These are phyloP conservation scores for Heracleum sosnowskyi DNA, from an alignment of 129 eudicot genomes.

Conservation along the genomic window DNA sequence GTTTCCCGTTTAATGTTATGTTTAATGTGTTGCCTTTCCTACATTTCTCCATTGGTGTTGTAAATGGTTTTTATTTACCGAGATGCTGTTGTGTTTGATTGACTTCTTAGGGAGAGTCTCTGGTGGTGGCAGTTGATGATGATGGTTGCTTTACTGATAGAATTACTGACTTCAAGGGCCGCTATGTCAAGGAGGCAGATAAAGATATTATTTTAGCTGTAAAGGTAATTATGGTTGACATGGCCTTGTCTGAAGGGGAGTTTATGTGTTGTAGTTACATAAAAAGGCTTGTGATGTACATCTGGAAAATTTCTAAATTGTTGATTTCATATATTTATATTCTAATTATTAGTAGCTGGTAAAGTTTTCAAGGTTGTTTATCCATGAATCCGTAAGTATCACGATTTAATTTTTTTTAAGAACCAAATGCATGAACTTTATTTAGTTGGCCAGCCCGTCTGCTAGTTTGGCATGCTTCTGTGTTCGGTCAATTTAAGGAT, in stretches of 20 bases:
- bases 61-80: background rate
- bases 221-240: conserved; percentile 35
- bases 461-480: background rate
- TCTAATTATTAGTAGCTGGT: background rate
- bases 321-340: background rate
- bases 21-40: background rate
- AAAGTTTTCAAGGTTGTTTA: background rate
- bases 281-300: background rate
- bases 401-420: background rate
- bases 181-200: conserved; percentile 74
- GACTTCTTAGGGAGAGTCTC: conserved; percentile 47
- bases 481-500: background rate
- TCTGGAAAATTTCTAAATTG: background rate
- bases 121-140: conserved; percentile 81
- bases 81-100: background rate
- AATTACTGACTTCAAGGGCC: conserved; percentile 49
- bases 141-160: conserved; percentile 78
- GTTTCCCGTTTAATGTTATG: background rate
- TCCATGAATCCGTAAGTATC: background rate
- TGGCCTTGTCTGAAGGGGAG: background rate
- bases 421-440: background rate
- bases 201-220: conserved; percentile 65
- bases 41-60: background rate
- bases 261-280: background rate
- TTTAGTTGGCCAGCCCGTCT: background rate